A percentile compares a stretch with the other conserved stretches of the same genome.
phyloP scores from a whole-genome alignment of 225 moss, liverwort and hornwort genomes.

The Pleurozium schreberi region DNA sequence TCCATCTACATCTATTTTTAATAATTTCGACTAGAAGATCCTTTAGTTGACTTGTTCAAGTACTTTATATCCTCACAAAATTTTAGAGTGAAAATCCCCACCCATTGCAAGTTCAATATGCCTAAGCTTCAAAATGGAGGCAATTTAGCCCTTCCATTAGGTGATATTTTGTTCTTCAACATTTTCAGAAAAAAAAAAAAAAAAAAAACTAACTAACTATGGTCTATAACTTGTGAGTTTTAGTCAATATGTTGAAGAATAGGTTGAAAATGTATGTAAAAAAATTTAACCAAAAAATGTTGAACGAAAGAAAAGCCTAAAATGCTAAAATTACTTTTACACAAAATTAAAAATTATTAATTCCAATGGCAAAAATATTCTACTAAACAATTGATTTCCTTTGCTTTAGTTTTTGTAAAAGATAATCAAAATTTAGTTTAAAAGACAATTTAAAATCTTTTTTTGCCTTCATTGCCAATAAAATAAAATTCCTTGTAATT shows the following conservation, averaged over 20 bases:
- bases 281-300: neutral
- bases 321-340: neutral
- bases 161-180: neutral
- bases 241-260: neutral
- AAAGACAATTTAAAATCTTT: too few species aligned
- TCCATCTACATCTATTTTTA: neutral
- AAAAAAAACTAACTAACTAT: too few species aligned
- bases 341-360: neutral
- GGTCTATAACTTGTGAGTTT: accelerated
- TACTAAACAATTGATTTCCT: neutral
- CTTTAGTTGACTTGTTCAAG: neutral
- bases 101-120: neutral
- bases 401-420: neutral
- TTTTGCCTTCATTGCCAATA: too few species aligned
- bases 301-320: neutral
- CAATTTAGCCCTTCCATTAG: neutral
- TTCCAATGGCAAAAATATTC: accelerated
- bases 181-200: accelerated
- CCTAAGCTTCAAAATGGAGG: neutral
- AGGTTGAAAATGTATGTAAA: neutral
- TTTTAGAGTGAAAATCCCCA: too few species aligned
- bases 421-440: too few species aligned
- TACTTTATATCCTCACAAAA: neutral
- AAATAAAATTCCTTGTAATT: too few species aligned
- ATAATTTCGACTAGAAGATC: neutral